These are phyloP conservation scores for Medicago ruthenica DNA, from an alignment of 306 rosid species.

Conservation along the genomic window DNA sequence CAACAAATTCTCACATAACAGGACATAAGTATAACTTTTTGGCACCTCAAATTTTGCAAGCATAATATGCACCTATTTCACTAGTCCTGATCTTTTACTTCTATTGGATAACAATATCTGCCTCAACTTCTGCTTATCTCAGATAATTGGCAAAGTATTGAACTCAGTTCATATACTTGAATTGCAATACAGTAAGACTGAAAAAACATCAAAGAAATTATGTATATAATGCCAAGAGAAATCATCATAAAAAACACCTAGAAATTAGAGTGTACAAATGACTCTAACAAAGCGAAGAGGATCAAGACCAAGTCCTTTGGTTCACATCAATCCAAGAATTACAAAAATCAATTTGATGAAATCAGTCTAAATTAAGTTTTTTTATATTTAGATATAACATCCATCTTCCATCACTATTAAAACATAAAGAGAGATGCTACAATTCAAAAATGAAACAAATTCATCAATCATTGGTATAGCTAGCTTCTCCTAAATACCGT, in stretches of 20 bases:
- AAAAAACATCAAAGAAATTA: conserved; percentile 12
- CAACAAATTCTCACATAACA: background rate
- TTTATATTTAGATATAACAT: background rate
- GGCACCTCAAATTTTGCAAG: background rate
- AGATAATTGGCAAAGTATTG: background rate
- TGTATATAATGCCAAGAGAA: conserved; percentile 19
- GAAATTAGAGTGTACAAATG: conserved; percentile 9
- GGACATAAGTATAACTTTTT: background rate
- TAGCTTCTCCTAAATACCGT: background rate
- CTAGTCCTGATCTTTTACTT: background rate
- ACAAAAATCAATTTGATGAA: background rate
- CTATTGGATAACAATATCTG: background rate
- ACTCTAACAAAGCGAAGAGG: background rate
- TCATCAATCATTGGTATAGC: background rate
- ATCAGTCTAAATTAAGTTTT: background rate
- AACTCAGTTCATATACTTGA: background rate
- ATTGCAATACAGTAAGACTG: background rate
- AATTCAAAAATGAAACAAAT: conserved; percentile 32
- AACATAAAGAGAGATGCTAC: conserved; percentile 12
- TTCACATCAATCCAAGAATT: no score
- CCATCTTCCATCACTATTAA: conserved; percentile 4
- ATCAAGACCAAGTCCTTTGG: no score
- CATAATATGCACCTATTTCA: background rate
- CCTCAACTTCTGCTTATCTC: background rate
- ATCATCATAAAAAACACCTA: conserved; percentile 1